phyloP scores from a whole-genome alignment of 1,284 basidiomycete genomes.

The Volvariella surrecta region DNA sequence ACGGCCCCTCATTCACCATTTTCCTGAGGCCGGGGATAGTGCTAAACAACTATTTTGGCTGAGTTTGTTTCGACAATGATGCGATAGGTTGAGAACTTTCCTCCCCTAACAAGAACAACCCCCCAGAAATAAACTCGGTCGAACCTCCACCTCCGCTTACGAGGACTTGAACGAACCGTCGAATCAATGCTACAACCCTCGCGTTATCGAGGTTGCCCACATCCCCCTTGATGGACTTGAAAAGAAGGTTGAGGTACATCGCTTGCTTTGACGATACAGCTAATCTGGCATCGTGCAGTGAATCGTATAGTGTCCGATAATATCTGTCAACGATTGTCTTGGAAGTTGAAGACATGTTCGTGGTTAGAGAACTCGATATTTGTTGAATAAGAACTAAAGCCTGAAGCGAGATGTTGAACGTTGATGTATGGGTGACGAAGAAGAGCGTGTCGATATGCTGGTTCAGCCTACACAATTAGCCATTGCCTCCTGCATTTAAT shows the following conservation, averaged over 20 bases:
- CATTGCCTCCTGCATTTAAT: not conserved
- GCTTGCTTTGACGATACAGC: constrained; percentile 88
- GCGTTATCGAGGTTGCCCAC: constrained; percentile 30
- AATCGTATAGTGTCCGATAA: constrained; percentile 88
- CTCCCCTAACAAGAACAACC: constrained; percentile 69
- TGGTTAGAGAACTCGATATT: constrained; percentile 50
- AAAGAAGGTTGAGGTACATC: constrained; percentile 94
- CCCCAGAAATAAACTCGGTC: constrained; percentile 87
- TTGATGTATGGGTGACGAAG: constrained; percentile 88
- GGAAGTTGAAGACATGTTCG: constrained; percentile 28
- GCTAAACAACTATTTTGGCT: constrained; percentile 61
- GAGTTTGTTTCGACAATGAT: not conserved
- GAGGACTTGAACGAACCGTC: constrained; percentile 83
- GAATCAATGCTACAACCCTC: constrained; percentile 78
- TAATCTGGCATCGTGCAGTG: constrained; percentile 79
- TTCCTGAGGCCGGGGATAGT: constrained; percentile 62
- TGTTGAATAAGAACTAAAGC: constrained; percentile 91
- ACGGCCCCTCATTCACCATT: constrained; percentile 45
- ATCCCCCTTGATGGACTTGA: constrained; percentile 88
- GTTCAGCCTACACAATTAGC: constrained; percentile 51
- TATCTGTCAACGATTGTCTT: constrained; percentile 73
- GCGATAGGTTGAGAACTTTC: constrained; percentile 26
- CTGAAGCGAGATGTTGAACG: constrained; percentile 96
- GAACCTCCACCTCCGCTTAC: constrained; percentile 62
- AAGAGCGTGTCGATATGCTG: constrained; percentile 93